phyloP scores from a whole-genome alignment of 495 filamentous ascomycete species.

The Durotheca rogersii region DNA sequence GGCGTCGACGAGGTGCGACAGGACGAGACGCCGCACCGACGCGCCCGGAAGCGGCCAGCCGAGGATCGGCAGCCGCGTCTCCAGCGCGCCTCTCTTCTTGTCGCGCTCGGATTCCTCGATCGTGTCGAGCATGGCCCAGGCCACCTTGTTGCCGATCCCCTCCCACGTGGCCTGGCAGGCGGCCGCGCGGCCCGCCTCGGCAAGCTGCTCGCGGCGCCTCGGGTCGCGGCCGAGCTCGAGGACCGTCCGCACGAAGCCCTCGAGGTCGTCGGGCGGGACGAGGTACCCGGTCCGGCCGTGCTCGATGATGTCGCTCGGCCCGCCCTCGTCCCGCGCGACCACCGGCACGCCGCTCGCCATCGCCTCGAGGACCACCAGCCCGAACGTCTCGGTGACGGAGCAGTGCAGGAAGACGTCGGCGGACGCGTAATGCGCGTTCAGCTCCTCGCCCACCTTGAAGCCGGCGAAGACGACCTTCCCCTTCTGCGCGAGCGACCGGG shows the following conservation, averaged over 20 bases:
- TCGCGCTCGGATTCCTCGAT: constrained; percentile 42
- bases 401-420: constrained; percentile 65
- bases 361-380: constrained; percentile 62
- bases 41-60: constrained; percentile 30
- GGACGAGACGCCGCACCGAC: constrained; percentile 11
- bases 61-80: constrained; percentile 18
- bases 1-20: constrained; percentile 29
- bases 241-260: constrained; percentile 51
- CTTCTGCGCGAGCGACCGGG: constrained; percentile 44
- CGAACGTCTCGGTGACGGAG: constrained; percentile 67
- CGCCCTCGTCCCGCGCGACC: constrained; percentile 63
- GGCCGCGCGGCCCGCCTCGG: constrained; percentile 45
- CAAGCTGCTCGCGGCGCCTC: constrained; percentile 39
- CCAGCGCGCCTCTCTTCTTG: constrained; percentile 2
- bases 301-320: constrained; percentile 61
- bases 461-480: constrained; percentile 59
- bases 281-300: constrained; percentile 58
- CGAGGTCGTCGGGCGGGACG: constrained; percentile 54
- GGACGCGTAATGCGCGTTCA: constrained; percentile 59
- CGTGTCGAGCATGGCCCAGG: constrained; percentile 56
- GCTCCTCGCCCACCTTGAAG: constrained; percentile 52
- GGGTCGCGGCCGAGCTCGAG: constrained; percentile 43
- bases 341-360: constrained; percentile 67
- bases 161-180: constrained; percentile 64
- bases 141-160: constrained; percentile 61